Percentiles rank a stretch among this genome's conserved stretches.
Evolutionary conservation across 2,329 filamentous ascomycete species (phyloP).

Genomic region (Clonostachys byssicola): DNA sequence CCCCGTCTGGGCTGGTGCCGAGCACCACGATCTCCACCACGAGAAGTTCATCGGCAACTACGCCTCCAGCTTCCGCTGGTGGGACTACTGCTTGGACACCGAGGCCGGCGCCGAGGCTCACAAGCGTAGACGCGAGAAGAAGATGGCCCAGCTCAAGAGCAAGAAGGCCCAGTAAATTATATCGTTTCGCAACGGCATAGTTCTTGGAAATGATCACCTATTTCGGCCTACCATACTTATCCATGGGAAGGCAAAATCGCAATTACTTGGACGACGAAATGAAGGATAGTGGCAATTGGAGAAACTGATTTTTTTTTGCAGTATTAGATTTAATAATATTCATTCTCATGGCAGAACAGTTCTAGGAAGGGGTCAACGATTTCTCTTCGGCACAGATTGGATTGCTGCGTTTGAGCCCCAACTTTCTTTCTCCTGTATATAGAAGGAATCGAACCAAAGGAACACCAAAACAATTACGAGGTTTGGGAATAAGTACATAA

Average conservation of each 20-base stretch:
- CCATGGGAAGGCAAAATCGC: too few relatives aligned
- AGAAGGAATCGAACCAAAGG: too few relatives aligned
- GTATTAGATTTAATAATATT: slow-evolving; percentile 13
- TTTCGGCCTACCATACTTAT: too few relatives aligned
- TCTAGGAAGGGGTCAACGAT: too few relatives aligned
- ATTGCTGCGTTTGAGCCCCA: too few relatives aligned
- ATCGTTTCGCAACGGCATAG: too few relatives aligned
- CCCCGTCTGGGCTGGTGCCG: slow-evolving; percentile 95
- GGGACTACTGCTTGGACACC: slow-evolving; percentile 92
- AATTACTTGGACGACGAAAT: not conserved
- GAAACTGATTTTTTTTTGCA: not conserved
- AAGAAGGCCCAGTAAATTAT: slow-evolving; percentile 57
- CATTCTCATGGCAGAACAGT: slow-evolving; percentile 11
- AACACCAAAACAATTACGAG: too few relatives aligned
- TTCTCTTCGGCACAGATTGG: too few relatives aligned
- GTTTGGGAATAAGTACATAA: too few relatives aligned
- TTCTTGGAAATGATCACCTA: too few relatives aligned
- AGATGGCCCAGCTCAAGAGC: slow-evolving; percentile 58
- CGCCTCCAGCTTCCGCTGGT: slow-evolving; percentile 97
- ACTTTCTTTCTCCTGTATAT: too few relatives aligned
- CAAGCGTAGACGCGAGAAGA: slow-evolving; percentile 77
- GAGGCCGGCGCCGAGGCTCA: slow-evolving; percentile 86
- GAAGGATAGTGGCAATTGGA: not conserved
- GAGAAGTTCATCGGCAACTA: slow-evolving; percentile 99
- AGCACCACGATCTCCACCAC: slow-evolving; percentile 96